Evolutionary conservation across 2,329 filamentous ascomycete species (phyloP).

Genomic region (Penicillium concentricum): DNA sequence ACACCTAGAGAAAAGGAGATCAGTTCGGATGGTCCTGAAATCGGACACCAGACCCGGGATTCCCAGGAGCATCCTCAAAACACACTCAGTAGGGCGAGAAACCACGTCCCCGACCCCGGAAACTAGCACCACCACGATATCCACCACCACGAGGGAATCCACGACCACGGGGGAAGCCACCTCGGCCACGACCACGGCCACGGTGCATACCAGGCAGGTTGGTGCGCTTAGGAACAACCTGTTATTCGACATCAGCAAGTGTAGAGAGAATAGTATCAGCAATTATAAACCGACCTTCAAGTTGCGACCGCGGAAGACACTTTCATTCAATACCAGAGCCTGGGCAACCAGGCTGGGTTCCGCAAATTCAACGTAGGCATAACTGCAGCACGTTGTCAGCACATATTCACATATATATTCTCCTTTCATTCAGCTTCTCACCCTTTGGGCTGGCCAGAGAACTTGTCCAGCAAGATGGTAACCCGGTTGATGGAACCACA

Average conservation of each 20-base stretch:
- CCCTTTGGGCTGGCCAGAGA: constrained; percentile 99
- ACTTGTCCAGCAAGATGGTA: constrained; percentile 96
- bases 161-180: constrained; percentile 52
- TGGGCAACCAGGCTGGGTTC: constrained; percentile 91
- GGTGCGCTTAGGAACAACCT: constrained; percentile 89
- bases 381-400: constrained; percentile 57
- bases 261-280: neutral
- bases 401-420: neutral
- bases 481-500: constrained; percentile 97
- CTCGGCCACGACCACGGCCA: constrained; percentile 62
- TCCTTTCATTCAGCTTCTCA: constrained; percentile 39
- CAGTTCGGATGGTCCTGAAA: neutral
- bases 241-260: neutral
- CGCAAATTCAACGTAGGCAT: constrained; percentile 97
- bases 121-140: constrained; percentile 48
- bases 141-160: constrained; percentile 57
- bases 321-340: constrained; percentile 93
- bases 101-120: constrained; percentile 47
- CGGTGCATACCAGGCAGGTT: constrained; percentile 94
- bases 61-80: constrained; percentile 1
- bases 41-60: constrained; percentile 2
- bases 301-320: constrained; percentile 88
- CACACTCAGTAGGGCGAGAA: constrained; percentile 46
- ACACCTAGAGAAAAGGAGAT: constrained; percentile 3
- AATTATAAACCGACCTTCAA: constrained; percentile 69